These are phyloP conservation scores for Mycena pura DNA, from an alignment of 768 basidiomycete species.

Conservation along the genomic window DNA sequence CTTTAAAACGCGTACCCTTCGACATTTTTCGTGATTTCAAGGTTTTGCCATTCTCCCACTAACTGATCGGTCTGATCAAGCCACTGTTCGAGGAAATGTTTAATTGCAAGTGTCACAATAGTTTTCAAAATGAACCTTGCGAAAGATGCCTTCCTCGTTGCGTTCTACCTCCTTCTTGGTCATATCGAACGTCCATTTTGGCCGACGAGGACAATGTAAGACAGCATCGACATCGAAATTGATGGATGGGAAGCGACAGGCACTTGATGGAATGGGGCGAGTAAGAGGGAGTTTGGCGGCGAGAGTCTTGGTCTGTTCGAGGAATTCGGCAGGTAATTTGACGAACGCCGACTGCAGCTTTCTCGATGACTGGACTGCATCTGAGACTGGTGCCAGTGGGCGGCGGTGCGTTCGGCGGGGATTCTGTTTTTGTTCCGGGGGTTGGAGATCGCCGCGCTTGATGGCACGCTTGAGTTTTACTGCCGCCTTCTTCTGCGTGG, in stretches of 20 bases:
- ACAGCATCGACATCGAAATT: constrained; percentile 9
- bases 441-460: constrained; percentile 79
- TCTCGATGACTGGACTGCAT: constrained; percentile 49
- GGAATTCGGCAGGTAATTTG: constrained; percentile 61
- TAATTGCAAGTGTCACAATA: neutral
- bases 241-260: constrained; percentile 5
- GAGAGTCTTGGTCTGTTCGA: constrained; percentile 63
- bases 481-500: constrained; percentile 74
- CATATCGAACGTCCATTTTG: constrained; percentile 89
- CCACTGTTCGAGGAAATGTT: constrained; percentile 66
- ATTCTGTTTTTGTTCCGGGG: constrained; percentile 44
- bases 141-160: constrained; percentile 86
- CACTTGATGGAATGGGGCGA: constrained; percentile 58
- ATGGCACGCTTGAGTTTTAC: constrained; percentile 81
- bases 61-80: constrained; percentile 65
- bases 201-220: constrained; percentile 68
- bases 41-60: constrained; percentile 57
- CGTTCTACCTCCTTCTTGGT: constrained; percentile 87
- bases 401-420: constrained; percentile 36
- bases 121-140: constrained; percentile 8
- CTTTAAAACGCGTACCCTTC: neutral
- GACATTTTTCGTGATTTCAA: neutral
- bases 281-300: constrained; percentile 59
- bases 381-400: constrained; percentile 31
- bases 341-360: constrained; percentile 76